Conservation (phyloP, 2,329 filamentous ascomycete genomes). For the Pseudogymnoascus sp. region DNA sequence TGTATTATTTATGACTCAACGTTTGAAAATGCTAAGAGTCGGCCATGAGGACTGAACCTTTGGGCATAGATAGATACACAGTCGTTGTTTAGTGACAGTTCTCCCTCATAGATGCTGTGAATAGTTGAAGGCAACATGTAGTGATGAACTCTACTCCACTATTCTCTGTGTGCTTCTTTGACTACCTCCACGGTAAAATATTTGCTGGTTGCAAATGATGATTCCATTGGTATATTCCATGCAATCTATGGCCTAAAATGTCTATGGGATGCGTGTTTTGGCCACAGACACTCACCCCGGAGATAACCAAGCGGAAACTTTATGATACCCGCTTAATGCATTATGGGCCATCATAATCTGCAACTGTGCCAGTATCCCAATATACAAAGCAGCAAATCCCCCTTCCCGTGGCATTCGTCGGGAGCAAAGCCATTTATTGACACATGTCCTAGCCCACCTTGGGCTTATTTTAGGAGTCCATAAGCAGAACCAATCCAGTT, state of each 20-base stretch:
- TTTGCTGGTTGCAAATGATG: background rate
- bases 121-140: background rate
- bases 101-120: background rate
- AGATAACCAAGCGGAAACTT: background rate
- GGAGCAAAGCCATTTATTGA: background rate
- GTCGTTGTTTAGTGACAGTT: background rate
- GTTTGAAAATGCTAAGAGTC: background rate
- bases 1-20: slow-evolving; percentile 6
- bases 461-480: background rate
- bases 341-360: background rate
- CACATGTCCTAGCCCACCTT: background rate
- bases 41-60: background rate
- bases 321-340: background rate
- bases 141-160: background rate
- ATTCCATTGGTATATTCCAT: background rate
- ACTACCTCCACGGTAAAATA: too few relatives aligned
- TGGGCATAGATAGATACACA: slow-evolving; percentile 3
- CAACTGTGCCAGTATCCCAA: background rate
- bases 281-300: background rate
- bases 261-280: background rate
- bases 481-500: background rate
- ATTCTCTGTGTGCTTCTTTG: background rate
- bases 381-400: background rate
- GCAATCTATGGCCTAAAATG: background rate
- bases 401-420: background rate